Conservation (phyloP, 352 stramenopile species). For the Phytophthora meadii region DNA sequence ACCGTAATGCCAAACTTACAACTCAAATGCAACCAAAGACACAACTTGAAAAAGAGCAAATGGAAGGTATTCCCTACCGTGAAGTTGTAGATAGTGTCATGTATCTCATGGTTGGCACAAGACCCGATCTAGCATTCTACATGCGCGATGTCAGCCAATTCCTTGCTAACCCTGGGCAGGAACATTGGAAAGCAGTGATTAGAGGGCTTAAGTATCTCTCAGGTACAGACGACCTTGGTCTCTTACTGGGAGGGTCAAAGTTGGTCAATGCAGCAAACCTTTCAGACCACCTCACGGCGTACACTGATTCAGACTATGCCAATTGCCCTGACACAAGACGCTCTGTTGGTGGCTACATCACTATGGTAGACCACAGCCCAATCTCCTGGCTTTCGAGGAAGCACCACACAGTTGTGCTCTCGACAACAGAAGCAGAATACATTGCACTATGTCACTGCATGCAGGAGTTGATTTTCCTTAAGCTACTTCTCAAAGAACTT, state of each 20-base stretch:
- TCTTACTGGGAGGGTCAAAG: not conserved
- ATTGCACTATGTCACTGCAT: constrained; percentile 31
- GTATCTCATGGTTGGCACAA: too few relatives aligned
- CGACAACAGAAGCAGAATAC: constrained; percentile 30
- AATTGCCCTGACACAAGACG: constrained; percentile 16
- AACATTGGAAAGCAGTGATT: not conserved
- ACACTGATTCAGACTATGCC: not conserved
- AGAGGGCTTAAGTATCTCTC: constrained; percentile 23
- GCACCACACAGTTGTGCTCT: constrained; percentile 30
- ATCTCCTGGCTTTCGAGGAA: constrained; percentile 2
- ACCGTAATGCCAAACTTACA: not conserved
- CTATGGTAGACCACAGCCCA: not conserved
- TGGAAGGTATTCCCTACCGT: too few relatives aligned
- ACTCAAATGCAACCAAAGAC: too few relatives aligned
- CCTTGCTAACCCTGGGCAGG: too few relatives aligned
- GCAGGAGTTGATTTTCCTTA: constrained; percentile 1
- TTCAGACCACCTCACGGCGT: not conserved
- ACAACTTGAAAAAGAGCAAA: too few relatives aligned
- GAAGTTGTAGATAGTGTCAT: too few relatives aligned
- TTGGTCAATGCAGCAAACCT: not conserved
- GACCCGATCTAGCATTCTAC: too few relatives aligned
- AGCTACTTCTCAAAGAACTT: not conserved
- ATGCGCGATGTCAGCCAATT: too few relatives aligned
- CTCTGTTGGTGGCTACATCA: not conserved
- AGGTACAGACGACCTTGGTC: not conserved